Conservation (phyloP, 1,284 basidiomycete species). For the Boletellus deceptivus region DNA sequence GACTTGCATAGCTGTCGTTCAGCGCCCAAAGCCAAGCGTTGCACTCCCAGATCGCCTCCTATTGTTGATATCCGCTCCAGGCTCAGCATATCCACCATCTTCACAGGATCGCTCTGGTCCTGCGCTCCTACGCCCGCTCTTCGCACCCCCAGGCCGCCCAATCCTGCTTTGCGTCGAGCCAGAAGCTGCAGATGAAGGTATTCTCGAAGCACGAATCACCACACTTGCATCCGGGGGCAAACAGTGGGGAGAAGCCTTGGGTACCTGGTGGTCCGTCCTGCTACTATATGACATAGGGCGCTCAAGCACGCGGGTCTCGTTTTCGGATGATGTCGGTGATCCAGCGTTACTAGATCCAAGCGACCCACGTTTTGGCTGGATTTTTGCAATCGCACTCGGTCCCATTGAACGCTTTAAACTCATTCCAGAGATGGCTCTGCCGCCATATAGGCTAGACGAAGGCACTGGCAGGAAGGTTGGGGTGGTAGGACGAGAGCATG, state of each 20-base stretch:
- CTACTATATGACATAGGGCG: conserved; percentile 39
- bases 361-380: conserved; percentile 56
- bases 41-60: conserved; percentile 38
- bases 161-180: conserved; percentile 59
- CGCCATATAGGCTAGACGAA: conserved; percentile 45
- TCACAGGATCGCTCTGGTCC: conserved; percentile 35
- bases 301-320: conserved; percentile 32
- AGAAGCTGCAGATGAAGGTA: conserved; percentile 38
- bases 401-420: conserved; percentile 61
- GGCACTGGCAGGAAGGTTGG: conserved; percentile 73
- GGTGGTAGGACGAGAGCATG: conserved; percentile 69
- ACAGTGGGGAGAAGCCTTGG: conserved; percentile 42
- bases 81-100: conserved; percentile 19
- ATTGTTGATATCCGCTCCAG: conserved; percentile 19
- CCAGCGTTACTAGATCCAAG: conserved; percentile 45
- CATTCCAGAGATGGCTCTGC: conserved; percentile 36
- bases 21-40: conserved; percentile 23
- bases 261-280: conserved; percentile 31
- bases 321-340: conserved; percentile 34
- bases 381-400: conserved; percentile 39
- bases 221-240: conserved; percentile 46
- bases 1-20: conserved; percentile 15
- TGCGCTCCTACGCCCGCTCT: conserved; percentile 48
- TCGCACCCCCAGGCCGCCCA: conserved; percentile 49
- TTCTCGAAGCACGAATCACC: conserved; percentile 48